These are phyloP conservation scores for Neonectria hederae DNA, from an alignment of 2,329 filamentous ascomycete species.

Conservation along the genomic window DNA sequence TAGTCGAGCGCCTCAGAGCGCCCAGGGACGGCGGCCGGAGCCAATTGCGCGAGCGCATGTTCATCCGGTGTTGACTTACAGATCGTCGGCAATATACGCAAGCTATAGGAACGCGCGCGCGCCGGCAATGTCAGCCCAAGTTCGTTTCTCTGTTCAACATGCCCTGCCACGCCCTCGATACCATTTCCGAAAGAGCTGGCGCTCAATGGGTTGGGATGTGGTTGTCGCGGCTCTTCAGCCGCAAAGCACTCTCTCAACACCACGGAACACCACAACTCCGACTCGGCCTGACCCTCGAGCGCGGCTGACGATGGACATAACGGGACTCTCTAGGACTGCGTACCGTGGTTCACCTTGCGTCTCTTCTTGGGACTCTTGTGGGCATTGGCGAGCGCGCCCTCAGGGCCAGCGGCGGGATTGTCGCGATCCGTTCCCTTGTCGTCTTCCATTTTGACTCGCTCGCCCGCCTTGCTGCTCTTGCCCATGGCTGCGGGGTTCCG, in stretches of 20 bases:
- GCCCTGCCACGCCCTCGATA: conserved; percentile 25
- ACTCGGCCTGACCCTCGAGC: conserved; percentile 3
- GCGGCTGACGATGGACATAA: conserved; percentile 11
- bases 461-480: conserved; percentile 44
- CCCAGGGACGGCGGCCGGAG: conserved; percentile 25
- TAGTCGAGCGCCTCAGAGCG: conserved; percentile 27
- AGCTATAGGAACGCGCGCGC: conserved; percentile 59
- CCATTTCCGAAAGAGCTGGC: conserved; percentile 13
- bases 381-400: conserved; percentile 36
- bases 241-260: conserved; percentile 25
- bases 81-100: conserved; percentile 91
- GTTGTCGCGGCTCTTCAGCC: conserved; percentile 21
- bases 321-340: conserved; percentile 46
- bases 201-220: conserved; percentile 24
- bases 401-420: conserved; percentile 34
- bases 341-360: conserved; percentile 91
- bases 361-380: conserved; percentile 79
- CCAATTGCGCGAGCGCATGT: conserved; percentile 40
- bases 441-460: conserved; percentile 38
- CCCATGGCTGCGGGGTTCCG: conserved; percentile 46
- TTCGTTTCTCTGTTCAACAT: conserved; percentile 36
- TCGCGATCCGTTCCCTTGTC: conserved; percentile 45
- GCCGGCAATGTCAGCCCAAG: conserved; percentile 48
- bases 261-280: conserved; percentile 23
- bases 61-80: conserved; percentile 68